Base-by-base conservation (phyloP, 179 eudicot species). In the Beta corolliflora region DNA sequence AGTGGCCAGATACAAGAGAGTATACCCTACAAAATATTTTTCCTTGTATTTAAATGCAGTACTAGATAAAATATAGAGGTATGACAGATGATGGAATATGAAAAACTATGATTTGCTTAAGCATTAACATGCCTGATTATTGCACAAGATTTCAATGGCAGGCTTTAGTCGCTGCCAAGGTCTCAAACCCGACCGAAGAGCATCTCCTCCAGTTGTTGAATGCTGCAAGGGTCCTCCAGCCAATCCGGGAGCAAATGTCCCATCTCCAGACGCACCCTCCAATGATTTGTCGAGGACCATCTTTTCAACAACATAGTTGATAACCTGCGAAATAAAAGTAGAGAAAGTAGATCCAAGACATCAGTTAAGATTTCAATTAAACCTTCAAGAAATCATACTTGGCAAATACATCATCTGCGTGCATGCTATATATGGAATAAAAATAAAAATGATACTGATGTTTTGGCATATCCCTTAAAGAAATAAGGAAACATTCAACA, bases 111-210 rank as follows among this genome's bases (percentile, higher is more conserved):
- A 67, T 52, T 56, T 65, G 60, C 44, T 68, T 16, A 8, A 71
- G 7, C 53, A 41, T 53, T 23, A 61, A 86, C 91, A 84, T 88
- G 84, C 98, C 97, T 95, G 98, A 89, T 95, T 92, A 87, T 93
- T 97, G 88, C 99, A 97, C 85, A 94, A 83, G 64, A 97, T 91
- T 87, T 97, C 99, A 82, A 94, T 89, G 45, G 93, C 88, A 69
- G 97, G 97, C 89, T 91, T 97, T 45, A 79, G 87, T 85, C 92
- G 93, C 79, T 84, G 97, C 92, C 94, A 93, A 76, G 96, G 84
- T 86, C 91, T 93, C 85, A 88, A 83, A 52, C 92, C 91, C 46
- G 92, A 76, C 77, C 93, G 83, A 73, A 93, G 83, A 78, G 93
- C 91, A 80, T 93, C 99, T 79, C 84, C 92, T 80, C 87, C 89